phyloP scores from a whole-genome alignment of 148 eudicot genomes.

The Cornus florida region DNA sequence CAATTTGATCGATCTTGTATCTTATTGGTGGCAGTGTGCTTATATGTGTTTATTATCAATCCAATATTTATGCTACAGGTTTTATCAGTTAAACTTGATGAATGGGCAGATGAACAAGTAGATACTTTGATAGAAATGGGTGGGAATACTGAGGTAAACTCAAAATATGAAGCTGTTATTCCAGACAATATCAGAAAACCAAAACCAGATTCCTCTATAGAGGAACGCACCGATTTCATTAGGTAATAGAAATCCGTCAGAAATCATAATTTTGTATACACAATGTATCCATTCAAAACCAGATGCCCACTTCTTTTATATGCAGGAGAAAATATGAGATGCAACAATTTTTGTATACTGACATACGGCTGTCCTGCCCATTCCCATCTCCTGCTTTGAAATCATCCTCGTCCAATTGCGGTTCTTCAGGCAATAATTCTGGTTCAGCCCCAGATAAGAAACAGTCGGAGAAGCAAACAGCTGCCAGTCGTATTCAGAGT shows the following conservation, averaged over 20 bases:
- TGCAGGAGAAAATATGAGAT: slow-evolving; percentile 90
- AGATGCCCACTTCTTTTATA: slow-evolving; percentile 5
- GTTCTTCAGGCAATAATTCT: slow-evolving; percentile 26
- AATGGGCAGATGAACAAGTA: slow-evolving; percentile 92
- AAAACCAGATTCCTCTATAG: slow-evolving; percentile 65
- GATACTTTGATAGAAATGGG: slow-evolving; percentile 62
- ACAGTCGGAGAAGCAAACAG: slow-evolving; percentile 55
- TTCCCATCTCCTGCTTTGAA: slow-evolving; percentile 37
- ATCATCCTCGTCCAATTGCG: slow-evolving; percentile 22
- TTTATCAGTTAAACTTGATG: slow-evolving; percentile 81
- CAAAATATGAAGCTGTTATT: slow-evolving; percentile 70
- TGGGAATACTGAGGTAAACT: slow-evolving; percentile 73
- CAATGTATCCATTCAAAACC: slow-evolving; percentile 12
- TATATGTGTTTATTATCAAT: background rate
- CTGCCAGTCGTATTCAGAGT: slow-evolving; percentile 50
- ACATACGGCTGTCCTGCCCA: slow-evolving; percentile 45
- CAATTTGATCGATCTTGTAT: background rate
- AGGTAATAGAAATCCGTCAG: slow-evolving; percentile 37
- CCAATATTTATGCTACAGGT: slow-evolving; percentile 45
- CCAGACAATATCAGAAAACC: slow-evolving; percentile 66
- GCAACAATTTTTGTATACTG: slow-evolving; percentile 58
- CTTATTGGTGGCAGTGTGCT: background rate
- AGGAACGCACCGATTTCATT: slow-evolving; percentile 85
- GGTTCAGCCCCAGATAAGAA: slow-evolving; percentile 50
- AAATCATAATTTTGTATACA: background rate